Percentiles rank a stretch among this genome's conserved stretches.
These are phyloP conservation scores for Esteya vermicola DNA, from an alignment of 2,329 filamentous ascomycete genomes.

Conservation along the genomic window DNA sequence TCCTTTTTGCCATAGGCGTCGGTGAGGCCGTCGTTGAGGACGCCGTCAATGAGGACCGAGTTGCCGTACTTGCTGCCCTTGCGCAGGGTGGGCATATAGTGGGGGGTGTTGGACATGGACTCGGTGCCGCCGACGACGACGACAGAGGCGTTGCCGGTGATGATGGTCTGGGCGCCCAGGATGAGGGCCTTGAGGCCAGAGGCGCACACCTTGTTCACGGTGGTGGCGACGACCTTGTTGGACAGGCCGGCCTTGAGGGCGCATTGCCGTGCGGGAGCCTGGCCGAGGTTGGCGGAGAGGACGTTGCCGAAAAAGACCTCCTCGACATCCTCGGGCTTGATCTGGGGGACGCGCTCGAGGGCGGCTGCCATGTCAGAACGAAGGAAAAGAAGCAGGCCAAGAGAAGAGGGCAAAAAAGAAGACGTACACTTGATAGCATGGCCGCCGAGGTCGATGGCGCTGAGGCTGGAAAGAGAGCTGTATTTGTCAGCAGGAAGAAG, in stretches of 20 bases:
- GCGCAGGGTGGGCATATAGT: slow-evolving; percentile 84
- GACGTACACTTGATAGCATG: slow-evolving; percentile 78
- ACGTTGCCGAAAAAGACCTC: slow-evolving; percentile 99
- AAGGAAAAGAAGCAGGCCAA: not conserved
- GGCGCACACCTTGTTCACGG: slow-evolving; percentile 98
- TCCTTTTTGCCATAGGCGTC: slow-evolving; percentile 87
- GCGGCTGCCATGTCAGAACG: slow-evolving; percentile 36
- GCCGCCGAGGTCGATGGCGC: slow-evolving; percentile 72
- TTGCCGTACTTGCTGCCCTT: slow-evolving; percentile 89
- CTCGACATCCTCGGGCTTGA: slow-evolving; percentile 82
- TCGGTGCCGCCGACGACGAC: slow-evolving; percentile 91
- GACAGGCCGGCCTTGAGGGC: slow-evolving; percentile 78
- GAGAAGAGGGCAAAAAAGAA: not conserved
- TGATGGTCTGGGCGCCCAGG: slow-evolving; percentile 90
- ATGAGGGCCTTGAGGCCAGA: slow-evolving; percentile 90
- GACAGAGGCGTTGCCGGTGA: slow-evolving; percentile 85
- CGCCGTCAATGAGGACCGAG: slow-evolving; percentile 74
- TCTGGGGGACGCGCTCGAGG: slow-evolving; percentile 68
- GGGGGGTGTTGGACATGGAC: slow-evolving; percentile 96
- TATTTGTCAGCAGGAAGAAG: slow-evolving; percentile 2
- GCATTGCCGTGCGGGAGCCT: slow-evolving; percentile 92
- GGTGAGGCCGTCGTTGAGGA: slow-evolving; percentile 87
- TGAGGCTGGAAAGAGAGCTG: slow-evolving; percentile 79
- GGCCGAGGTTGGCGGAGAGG: slow-evolving; percentile 86
- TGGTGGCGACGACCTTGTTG: slow-evolving; percentile 70